Conservation (phyloP, 345 rosid genomes). For the Eutrema heterophyllum region DNA sequence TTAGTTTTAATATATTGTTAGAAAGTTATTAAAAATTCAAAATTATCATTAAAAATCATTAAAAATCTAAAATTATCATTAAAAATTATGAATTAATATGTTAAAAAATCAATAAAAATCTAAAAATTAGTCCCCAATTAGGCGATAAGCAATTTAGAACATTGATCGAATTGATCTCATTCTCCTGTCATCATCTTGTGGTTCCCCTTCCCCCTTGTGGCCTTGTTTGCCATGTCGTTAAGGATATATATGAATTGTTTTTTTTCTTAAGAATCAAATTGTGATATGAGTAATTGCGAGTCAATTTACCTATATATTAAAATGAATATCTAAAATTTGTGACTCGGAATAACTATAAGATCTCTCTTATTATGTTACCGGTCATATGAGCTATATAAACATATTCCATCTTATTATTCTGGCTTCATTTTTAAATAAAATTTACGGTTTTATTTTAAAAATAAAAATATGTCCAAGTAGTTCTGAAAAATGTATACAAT, state of each 20-base stretch:
- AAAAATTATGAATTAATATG: too few species aligned
- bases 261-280: background rate
- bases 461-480: background rate
- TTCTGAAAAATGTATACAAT: background rate
- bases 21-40: too few species aligned
- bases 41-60: too few species aligned
- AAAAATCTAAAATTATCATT: too few species aligned
- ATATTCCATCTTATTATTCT: background rate
- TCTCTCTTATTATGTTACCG: background rate
- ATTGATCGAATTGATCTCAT: background rate
- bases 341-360: background rate
- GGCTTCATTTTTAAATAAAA: background rate
- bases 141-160: too few species aligned
- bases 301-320: too few species aligned
- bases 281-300: too few species aligned
- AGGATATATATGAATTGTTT: background rate
- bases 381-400: background rate
- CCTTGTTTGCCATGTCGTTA: background rate
- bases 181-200: constrained; percentile 7
- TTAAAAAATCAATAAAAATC: too few species aligned
- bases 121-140: too few species aligned
- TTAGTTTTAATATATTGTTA: too few species aligned
- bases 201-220: background rate
- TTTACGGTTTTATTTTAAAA: background rate
- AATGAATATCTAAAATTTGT: background rate